A percentile compares a stretch with the other conserved stretches of the same genome.
Evolutionary conservation across 805 yeast species (phyloP).

Genomic region (Zygotorulaspora chibaensis): DNA sequence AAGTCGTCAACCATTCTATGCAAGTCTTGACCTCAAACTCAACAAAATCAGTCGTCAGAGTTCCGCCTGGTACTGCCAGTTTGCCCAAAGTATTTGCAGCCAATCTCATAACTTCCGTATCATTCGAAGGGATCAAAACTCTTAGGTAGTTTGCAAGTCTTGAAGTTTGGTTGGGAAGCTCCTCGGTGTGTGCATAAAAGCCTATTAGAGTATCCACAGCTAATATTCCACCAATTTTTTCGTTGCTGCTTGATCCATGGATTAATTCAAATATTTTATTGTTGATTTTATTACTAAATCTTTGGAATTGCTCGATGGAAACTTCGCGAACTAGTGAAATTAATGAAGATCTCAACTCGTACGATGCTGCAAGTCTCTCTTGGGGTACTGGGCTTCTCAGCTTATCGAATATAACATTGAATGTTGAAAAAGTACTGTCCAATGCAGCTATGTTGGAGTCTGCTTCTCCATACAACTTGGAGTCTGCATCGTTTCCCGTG

Average conservation of each 20-base stretch:
- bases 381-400: slow-evolving; percentile 35
- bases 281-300: slow-evolving; percentile 81
- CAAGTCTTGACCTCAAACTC: slow-evolving; percentile 88
- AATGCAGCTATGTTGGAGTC: slow-evolving; percentile 24
- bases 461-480: slow-evolving; percentile 17
- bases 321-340: slow-evolving; percentile 73
- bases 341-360: slow-evolving; percentile 65
- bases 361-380: slow-evolving; percentile 51
- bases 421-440: slow-evolving; percentile 31
- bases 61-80: slow-evolving; percentile 84
- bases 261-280: slow-evolving; percentile 81
- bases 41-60: slow-evolving; percentile 86
- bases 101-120: slow-evolving; percentile 75
- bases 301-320: slow-evolving; percentile 72
- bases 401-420: slow-evolving; percentile 37
- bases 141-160: slow-evolving; percentile 86
- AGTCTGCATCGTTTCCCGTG: slow-evolving; percentile 16
- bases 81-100: slow-evolving; percentile 88
- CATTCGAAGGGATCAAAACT: slow-evolving; percentile 74
- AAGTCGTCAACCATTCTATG: slow-evolving; percentile 82
- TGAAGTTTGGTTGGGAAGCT: slow-evolving; percentile 81
- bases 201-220: slow-evolving; percentile 87
- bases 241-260: slow-evolving; percentile 65
- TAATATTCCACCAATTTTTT: slow-evolving; percentile 83
- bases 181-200: slow-evolving; percentile 77